These are phyloP conservation scores for Amphicarpaea edgeworthii DNA, from an alignment of 306 rosid genomes.

Conservation along the genomic window DNA sequence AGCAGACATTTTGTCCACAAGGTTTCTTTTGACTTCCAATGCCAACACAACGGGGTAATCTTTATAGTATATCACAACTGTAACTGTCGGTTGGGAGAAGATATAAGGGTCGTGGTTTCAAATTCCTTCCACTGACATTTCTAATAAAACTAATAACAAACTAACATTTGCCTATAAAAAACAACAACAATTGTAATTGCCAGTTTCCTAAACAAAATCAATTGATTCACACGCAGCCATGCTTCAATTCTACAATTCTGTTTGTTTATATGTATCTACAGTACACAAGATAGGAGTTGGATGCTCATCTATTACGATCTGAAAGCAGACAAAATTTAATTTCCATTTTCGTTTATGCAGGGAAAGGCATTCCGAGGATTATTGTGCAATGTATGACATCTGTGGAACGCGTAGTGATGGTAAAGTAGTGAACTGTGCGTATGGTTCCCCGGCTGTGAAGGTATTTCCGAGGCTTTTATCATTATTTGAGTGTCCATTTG, in stretches of 20 bases:
- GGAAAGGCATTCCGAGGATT: slow-evolving; percentile 72
- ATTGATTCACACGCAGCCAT: slow-evolving; percentile 9
- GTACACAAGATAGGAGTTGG: not conserved
- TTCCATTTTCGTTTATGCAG: slow-evolving; percentile 43
- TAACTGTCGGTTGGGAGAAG: not conserved
- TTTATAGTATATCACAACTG: not conserved
- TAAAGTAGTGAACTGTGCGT: slow-evolving; percentile 85
- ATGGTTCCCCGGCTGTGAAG: slow-evolving; percentile 78
- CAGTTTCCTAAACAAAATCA: not conserved
- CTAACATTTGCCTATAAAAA: too few relatives aligned
- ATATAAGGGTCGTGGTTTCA: too few relatives aligned
- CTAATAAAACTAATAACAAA: too few relatives aligned
- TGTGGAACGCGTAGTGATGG: slow-evolving; percentile 90
- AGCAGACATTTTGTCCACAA: slow-evolving; percentile 55
- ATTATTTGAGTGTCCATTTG: not conserved
- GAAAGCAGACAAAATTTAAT: slow-evolving; percentile 1
- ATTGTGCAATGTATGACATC: slow-evolving; percentile 87
- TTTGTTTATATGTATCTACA: slow-evolving; percentile 7
- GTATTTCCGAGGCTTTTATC: slow-evolving; percentile 53
- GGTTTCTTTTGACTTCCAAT: slow-evolving; percentile 64
- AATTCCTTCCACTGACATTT: too few relatives aligned
- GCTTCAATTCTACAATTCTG: slow-evolving; percentile 26
- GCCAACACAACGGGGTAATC: slow-evolving; percentile 50
- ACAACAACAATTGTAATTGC: too few relatives aligned
- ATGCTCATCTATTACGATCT: not conserved